These are phyloP conservation scores for Skeletonema menzelii DNA, from an alignment of 108 stramenopile species.

Conservation along the genomic window DNA sequence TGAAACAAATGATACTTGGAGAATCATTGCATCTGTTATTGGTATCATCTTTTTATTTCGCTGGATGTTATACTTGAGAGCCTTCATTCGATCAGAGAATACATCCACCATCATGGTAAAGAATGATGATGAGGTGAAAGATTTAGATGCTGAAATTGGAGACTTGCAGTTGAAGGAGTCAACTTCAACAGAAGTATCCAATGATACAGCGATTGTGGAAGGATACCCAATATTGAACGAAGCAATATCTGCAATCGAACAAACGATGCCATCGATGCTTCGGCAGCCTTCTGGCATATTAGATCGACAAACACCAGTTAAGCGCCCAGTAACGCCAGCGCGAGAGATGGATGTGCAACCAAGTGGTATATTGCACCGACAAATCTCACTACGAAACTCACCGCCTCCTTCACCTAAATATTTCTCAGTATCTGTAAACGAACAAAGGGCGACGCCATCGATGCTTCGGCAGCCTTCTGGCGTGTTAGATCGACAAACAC, in stretches of 20 bases:
- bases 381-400: not conserved
- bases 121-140: not conserved
- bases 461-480: no score
- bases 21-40: slow-evolving; percentile 11
- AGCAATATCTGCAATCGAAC: not conserved
- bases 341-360: not conserved
- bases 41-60: slow-evolving; percentile 25
- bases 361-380: not conserved
- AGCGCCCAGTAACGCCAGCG: not conserved
- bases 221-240: not conserved
- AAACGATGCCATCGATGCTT: not conserved
- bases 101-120: not conserved
- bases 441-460: no score
- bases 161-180: not conserved
- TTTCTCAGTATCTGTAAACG: no score
- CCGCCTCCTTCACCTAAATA: no score
- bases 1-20: slow-evolving; percentile 21
- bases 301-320: not conserved
- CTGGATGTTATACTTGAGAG: slow-evolving; percentile 14
- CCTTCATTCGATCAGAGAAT: slow-evolving; percentile 2
- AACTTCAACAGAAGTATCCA: not conserved
- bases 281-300: not conserved
- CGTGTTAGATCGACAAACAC: not conserved
- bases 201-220: not conserved
- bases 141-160: not conserved